Evolutionary conservation across 2,329 filamentous ascomycete genomes (phyloP).

Genomic region (Aspergillus bombycis): DNA sequence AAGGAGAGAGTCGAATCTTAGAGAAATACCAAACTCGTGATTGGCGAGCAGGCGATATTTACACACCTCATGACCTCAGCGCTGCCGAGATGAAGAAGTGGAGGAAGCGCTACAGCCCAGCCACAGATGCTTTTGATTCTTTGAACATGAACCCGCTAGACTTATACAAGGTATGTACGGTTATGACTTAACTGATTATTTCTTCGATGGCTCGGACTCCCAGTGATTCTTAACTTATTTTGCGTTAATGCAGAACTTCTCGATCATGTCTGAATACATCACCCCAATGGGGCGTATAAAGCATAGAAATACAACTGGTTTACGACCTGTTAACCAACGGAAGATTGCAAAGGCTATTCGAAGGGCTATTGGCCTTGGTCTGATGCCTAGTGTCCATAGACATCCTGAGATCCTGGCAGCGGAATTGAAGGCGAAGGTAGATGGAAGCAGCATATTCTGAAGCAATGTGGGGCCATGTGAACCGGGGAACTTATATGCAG

Average conservation of each 20-base stretch:
- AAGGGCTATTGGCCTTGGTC: conserved; percentile 81
- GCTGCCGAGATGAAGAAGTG: conserved; percentile 80
- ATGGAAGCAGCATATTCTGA: conserved; percentile 24
- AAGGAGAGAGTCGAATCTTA: conserved; percentile 41
- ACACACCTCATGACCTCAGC: conserved; percentile 85
- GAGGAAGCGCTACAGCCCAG: conserved; percentile 60
- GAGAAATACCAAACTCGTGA: conserved; percentile 59
- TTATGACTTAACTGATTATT: too few species aligned
- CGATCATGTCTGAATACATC: conserved; percentile 86
- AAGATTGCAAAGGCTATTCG: conserved; percentile 91
- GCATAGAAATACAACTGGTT: conserved; percentile 72
- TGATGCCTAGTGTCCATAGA: conserved; percentile 87
- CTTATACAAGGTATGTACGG: conserved; percentile 75
- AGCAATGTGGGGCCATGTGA: neutral
- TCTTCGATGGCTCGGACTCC: neutral
- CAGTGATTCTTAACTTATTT: conserved; percentile 13
- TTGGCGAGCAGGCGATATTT: conserved; percentile 81
- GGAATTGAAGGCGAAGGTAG: conserved; percentile 34
- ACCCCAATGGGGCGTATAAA: conserved; percentile 83
- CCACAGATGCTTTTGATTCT: conserved; percentile 75
- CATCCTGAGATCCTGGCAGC: conserved; percentile 77
- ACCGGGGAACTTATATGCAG: neutral
- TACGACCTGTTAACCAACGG: conserved; percentile 87
- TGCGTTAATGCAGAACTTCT: conserved; percentile 71
- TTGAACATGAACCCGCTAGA: conserved; percentile 78